Conservation (phyloP, 495 filamentous ascomycete genomes). For the Neurospora terricola region DNA sequence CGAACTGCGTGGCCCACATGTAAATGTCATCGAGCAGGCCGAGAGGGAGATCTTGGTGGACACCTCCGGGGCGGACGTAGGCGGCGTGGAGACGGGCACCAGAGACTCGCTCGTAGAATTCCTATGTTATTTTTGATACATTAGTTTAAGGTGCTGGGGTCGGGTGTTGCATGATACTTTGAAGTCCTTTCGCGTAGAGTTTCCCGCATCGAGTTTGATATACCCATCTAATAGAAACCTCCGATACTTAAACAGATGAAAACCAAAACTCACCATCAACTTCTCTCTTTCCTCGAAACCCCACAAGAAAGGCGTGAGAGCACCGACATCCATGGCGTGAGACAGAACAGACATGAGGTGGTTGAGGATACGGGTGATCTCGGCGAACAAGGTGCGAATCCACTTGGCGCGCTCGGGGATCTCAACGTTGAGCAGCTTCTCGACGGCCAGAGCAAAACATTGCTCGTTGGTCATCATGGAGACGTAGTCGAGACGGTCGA, state of each 20-base stretch:
- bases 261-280: slow-evolving; percentile 65
- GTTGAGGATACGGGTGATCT: slow-evolving; percentile 92
- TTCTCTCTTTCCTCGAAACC: slow-evolving; percentile 99
- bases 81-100: slow-evolving; percentile 96
- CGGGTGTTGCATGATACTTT: neutral
- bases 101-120: slow-evolving; percentile 99
- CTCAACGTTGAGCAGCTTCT: slow-evolving; percentile 97
- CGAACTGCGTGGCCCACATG: slow-evolving; percentile 99
- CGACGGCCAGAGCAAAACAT: slow-evolving; percentile 87
- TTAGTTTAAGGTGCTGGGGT: neutral
- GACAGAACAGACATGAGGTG: slow-evolving; percentile 97
- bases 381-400: slow-evolving; percentile 92
- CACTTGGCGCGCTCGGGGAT: slow-evolving; percentile 93
- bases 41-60: slow-evolving; percentile 87
- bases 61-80: slow-evolving; percentile 95
- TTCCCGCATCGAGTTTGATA: neutral
- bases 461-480: slow-evolving; percentile 99
- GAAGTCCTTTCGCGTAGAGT: neutral
- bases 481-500: slow-evolving; percentile 97
- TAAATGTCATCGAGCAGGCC: slow-evolving; percentile 98
- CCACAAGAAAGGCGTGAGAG: slow-evolving; percentile 97
- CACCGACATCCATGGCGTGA: slow-evolving; percentile 99
- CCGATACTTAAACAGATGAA: neutral
- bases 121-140: slow-evolving; percentile 39
- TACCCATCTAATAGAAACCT: neutral